Conservation (phyloP, 164 flowering plant genomes). For the Tetracentron sinense region DNA sequence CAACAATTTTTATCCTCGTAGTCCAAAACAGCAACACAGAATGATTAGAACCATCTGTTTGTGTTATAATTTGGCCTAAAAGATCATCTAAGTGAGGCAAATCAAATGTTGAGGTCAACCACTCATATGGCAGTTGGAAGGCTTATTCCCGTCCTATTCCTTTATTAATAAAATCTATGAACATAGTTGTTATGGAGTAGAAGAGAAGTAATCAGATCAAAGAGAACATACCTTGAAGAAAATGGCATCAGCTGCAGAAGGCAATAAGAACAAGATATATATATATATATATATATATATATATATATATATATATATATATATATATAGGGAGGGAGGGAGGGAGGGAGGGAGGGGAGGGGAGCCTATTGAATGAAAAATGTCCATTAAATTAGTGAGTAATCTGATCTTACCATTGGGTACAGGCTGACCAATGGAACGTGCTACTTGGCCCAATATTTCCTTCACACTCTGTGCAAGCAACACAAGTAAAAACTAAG, state of each 20-base stretch:
- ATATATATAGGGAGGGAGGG: no score
- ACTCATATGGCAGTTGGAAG: neutral
- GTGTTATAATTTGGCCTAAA: neutral
- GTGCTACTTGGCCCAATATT: slow-evolving; percentile 66
- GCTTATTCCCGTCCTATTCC: neutral
- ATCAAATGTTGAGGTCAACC: neutral
- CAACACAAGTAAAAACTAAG: no score
- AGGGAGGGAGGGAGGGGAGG: no score
- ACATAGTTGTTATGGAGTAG: neutral
- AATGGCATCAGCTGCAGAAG: slow-evolving; percentile 61
- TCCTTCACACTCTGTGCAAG: slow-evolving; percentile 60
- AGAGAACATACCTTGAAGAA: slow-evolving; percentile 58
- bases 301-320: no score
- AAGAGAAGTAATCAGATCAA: neutral
- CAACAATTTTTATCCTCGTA: no score
- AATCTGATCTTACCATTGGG: slow-evolving; percentile 38
- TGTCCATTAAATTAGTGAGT: neutral
- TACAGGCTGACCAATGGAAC: slow-evolving; percentile 44
- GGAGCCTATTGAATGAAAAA: no score
- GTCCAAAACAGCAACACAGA: no score
- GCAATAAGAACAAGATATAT: slow-evolving; percentile 8
- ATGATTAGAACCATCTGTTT: neutral
- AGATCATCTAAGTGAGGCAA: neutral
- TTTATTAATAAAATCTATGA: neutral
- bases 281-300: no score